Evolutionary conservation across 2,329 filamentous ascomycete genomes (phyloP).

Genomic region (Verticillium dahliae): DNA sequence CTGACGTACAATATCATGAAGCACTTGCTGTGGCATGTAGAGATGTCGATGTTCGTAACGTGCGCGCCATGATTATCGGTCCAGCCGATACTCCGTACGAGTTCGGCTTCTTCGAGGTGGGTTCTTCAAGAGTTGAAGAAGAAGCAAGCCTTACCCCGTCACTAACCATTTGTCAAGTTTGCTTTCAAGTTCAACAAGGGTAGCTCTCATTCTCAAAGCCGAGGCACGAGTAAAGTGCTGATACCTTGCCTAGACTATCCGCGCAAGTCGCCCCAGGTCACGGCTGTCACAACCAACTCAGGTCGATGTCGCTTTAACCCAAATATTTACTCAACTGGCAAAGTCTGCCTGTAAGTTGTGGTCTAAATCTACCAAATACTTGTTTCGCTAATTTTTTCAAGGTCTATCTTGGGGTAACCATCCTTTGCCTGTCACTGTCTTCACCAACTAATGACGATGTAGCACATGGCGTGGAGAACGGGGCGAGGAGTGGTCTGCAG

Average conservation of each 20-base stretch:
- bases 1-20: constrained; percentile 24
- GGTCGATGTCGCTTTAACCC: constrained; percentile 90
- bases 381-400: constrained; percentile 21
- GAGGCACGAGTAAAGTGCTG: constrained; percentile 6
- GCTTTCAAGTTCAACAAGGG: constrained; percentile 69
- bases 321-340: constrained; percentile 88
- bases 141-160: constrained; percentile 14
- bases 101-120: constrained; percentile 92
- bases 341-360: constrained; percentile 76
- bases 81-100: constrained; percentile 94
- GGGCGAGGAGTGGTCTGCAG: constrained; percentile 93
- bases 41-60: constrained; percentile 81
- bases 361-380: no score
- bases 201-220: constrained; percentile 21
- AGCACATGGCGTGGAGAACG: constrained; percentile 90
- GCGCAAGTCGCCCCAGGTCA: constrained; percentile 53
- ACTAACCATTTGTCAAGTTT: constrained; percentile 51
- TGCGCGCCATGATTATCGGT: constrained; percentile 83
- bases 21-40: constrained; percentile 82
- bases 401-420: constrained; percentile 75
- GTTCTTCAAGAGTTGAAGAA: constrained; percentile 12
- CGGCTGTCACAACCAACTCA: constrained; percentile 77
- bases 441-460: constrained; percentile 13
- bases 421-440: neutral
- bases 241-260: constrained; percentile 66